A percentile compares a stretch with the other conserved stretches of the same genome.
Evolutionary conservation across 345 rosid species (phyloP).

Genomic region (Salix exigua): DNA sequence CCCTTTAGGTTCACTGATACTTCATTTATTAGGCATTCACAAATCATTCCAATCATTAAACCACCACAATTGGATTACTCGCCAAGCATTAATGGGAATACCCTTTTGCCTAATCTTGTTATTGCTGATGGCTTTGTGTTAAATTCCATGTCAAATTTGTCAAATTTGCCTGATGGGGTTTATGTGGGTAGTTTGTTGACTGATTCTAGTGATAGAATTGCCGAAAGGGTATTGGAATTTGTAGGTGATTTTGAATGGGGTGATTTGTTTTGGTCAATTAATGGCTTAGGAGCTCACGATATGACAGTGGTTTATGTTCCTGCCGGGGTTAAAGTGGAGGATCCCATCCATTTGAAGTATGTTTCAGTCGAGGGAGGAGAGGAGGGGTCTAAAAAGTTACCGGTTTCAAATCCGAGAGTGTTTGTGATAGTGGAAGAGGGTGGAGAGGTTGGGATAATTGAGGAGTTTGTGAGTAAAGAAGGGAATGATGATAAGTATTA

Average conservation of each 20-base stretch:
- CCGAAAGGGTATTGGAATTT: conserved; percentile 44
- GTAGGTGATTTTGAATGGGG: conserved; percentile 60
- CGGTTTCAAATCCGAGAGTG: conserved; percentile 88
- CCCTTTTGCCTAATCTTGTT: conserved; percentile 44
- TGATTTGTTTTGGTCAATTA: conserved; percentile 85
- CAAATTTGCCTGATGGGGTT: conserved; percentile 67
- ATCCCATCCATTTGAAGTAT: conserved; percentile 68
- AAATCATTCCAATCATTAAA: conserved; percentile 53
- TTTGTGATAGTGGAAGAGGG: conserved; percentile 72
- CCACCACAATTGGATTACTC: conserved; percentile 36
- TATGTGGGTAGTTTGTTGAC: conserved; percentile 64
- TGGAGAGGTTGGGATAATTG: conserved; percentile 72
- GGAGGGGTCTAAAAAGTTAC: conserved; percentile 47
- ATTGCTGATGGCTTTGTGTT: conserved; percentile 69
- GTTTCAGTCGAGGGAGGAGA: conserved; percentile 60
- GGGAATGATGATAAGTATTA: conserved; percentile 42
- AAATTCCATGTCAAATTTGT: conserved; percentile 39
- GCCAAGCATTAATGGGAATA: conserved; percentile 26
- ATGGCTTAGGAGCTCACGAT: conserved; percentile 89
- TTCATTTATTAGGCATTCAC: conserved; percentile 58
- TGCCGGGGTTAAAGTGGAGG: conserved; percentile 60
- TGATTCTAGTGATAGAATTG: conserved; percentile 34
- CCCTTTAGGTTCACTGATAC: conserved; percentile 85
- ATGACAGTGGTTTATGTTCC: conserved; percentile 80
- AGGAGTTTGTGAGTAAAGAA: conserved; percentile 60